phyloP scores from a whole-genome alignment of 345 rosid species.

The Aquilaria sinensis region DNA sequence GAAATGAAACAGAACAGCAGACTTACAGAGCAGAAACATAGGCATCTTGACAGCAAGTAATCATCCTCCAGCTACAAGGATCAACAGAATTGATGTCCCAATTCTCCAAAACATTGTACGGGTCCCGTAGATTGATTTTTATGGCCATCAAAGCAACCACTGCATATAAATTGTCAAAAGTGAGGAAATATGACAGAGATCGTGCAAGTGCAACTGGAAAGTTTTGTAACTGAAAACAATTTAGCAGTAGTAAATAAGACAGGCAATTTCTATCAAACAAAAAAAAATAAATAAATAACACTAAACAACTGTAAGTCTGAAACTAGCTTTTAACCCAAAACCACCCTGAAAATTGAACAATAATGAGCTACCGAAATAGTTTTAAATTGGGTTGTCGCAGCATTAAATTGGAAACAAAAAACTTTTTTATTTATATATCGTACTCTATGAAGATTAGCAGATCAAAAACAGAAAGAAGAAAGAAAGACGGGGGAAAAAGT shows the following conservation, averaged over 20 bases:
- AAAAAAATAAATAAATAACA: too few relatives aligned
- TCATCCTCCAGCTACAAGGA: constrained; percentile 99
- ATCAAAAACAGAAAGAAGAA: background rate
- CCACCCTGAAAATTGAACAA: too few relatives aligned
- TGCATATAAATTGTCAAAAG: constrained; percentile 36
- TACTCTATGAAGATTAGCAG: background rate
- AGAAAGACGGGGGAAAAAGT: background rate
- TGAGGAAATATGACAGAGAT: constrained; percentile 4
- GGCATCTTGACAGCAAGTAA: constrained; percentile 75
- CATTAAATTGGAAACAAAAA: too few relatives aligned
- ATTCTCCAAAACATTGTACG: constrained; percentile 83
- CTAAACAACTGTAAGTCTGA: too few relatives aligned
- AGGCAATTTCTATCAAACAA: too few relatives aligned
- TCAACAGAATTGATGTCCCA: constrained; percentile 98
- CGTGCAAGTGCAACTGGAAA: too few relatives aligned
- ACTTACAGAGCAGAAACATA: constrained; percentile 88
- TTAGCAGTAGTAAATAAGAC: too few relatives aligned
- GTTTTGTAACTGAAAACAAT: too few relatives aligned
- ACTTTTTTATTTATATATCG: too few relatives aligned
- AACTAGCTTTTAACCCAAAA: too few relatives aligned
- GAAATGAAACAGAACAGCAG: constrained; percentile 4
- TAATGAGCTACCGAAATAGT: too few relatives aligned
- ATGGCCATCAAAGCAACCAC: constrained; percentile 90
- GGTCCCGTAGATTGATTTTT: constrained; percentile 73
- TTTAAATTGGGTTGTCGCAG: too few relatives aligned